These are phyloP conservation scores for Fomitopsis schrenkii DNA, from an alignment of 1,284 basidiomycete genomes.

Conservation along the genomic window DNA sequence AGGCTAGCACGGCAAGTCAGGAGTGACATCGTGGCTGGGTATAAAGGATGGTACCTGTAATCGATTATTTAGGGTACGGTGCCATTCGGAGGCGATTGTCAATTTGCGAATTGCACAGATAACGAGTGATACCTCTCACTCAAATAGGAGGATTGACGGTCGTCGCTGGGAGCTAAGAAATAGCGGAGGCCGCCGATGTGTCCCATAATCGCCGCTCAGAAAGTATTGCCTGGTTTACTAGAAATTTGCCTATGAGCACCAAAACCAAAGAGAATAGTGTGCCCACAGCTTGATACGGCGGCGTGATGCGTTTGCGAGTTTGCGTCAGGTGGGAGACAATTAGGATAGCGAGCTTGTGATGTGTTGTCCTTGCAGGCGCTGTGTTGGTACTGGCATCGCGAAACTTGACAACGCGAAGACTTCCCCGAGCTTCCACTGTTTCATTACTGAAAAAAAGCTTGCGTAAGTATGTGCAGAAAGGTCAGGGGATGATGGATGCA, in stretches of 20 bases:
- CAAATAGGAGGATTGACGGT: neutral
- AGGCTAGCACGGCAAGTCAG: neutral
- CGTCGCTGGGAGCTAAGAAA: neutral
- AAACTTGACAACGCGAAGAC: neutral
- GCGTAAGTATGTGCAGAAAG: neutral
- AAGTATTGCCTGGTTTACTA: neutral
- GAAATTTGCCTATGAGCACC: too few relatives aligned
- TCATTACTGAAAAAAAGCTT: neutral
- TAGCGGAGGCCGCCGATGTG: neutral
- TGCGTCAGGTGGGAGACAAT: neutral
- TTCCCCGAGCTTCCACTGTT: neutral
- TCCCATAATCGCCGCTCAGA: neutral
- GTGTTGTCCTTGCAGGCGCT: neutral
- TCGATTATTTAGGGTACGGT: neutral
- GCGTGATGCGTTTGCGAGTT: neutral
- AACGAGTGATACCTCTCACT: too few relatives aligned
- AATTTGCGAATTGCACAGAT: too few relatives aligned
- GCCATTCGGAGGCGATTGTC: neutral
- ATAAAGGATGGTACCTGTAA: too few relatives aligned
- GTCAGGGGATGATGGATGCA: neutral
- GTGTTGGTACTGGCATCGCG: neutral
- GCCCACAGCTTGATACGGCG: too few relatives aligned
- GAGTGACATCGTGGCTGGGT: neutral
- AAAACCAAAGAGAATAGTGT: too few relatives aligned
- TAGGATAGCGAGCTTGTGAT: neutral